Percentiles rank a stretch among this genome's conserved stretches.
These are phyloP conservation scores for Santalum album DNA, from an alignment of 164 flowering plant genomes.

Conservation along the genomic window DNA sequence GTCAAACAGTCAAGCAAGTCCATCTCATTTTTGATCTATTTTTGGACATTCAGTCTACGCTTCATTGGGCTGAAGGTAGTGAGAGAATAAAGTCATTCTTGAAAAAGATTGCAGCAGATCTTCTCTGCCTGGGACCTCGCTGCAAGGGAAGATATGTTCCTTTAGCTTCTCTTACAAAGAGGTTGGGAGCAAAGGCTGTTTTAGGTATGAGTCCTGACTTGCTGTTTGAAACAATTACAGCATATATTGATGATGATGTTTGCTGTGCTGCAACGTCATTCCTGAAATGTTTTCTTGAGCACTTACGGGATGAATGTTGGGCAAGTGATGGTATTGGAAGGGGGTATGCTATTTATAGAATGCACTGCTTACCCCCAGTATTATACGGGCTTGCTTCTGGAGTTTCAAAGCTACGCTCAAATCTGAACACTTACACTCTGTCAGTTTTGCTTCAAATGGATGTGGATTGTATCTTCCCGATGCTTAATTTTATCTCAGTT, in stretches of 20 bases:
- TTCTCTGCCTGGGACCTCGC: conserved; percentile 72
- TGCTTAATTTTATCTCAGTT: conserved; percentile 69
- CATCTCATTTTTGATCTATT: conserved; percentile 88
- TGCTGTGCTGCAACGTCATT: conserved; percentile 90
- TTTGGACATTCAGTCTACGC: conserved; percentile 60
- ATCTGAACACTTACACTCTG: conserved; percentile 85
- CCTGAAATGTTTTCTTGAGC: conserved; percentile 82
- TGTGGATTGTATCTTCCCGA: conserved; percentile 76
- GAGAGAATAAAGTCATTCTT: conserved; percentile 39
- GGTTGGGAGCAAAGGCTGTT: conserved; percentile 77
- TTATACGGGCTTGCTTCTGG: conserved; percentile 85
- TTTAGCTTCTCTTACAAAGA: conserved; percentile 78
- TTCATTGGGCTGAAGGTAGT: conserved; percentile 36
- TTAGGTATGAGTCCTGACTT: conserved; percentile 58
- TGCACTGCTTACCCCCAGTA: conserved; percentile 71
- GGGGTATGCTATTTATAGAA: conserved; percentile 61
- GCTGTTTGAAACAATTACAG: conserved; percentile 52
- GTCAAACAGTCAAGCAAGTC: conserved; percentile 97
- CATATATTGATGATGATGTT: conserved; percentile 87
- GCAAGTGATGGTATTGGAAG: conserved; percentile 72
- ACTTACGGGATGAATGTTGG: conserved; percentile 92
- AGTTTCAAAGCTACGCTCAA: conserved; percentile 70
- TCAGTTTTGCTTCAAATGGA: conserved; percentile 76
- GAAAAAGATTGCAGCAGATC: conserved; percentile 52
- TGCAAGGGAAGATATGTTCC: conserved; percentile 98